Conservation (phyloP, 495 filamentous ascomycete species). For the Xylaria palmicola region DNA sequence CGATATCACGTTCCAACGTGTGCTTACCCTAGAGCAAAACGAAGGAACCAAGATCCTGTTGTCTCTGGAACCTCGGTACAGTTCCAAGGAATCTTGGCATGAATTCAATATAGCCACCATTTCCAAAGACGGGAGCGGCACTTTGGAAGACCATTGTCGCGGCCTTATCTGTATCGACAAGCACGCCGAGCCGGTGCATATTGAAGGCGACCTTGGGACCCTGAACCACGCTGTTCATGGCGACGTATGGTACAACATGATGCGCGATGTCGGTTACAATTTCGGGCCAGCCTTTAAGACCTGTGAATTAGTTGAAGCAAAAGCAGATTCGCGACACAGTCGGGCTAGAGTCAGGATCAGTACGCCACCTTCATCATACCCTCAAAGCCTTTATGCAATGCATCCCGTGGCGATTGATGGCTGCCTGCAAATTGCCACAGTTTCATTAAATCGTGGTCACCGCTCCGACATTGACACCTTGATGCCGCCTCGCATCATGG, state of each 20-base stretch:
- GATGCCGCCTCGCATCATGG: too few species aligned
- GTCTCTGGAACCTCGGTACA: too few species aligned
- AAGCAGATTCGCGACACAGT: constrained; percentile 20
- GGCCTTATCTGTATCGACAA: constrained; percentile 1
- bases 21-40: constrained; percentile 18
- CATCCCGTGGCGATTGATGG: constrained; percentile 43
- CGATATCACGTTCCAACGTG: constrained; percentile 26
- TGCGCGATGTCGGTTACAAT: constrained; percentile 23
- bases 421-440: constrained; percentile 36
- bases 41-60: constrained; percentile 3
- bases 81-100: too few species aligned
- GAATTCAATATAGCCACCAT: too few species aligned
- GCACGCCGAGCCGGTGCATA: neutral
- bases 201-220: too few species aligned
- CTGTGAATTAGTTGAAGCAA: constrained; percentile 20
- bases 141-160: neutral
- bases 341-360: neutral
- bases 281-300: constrained; percentile 35
- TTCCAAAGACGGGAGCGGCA: too few species aligned
- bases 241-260: constrained; percentile 36
- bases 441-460: too few species aligned
- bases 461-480: too few species aligned
- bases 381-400: constrained; percentile 28
- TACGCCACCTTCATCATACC: constrained; percentile 20
- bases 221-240: too few species aligned